phyloP scores from a whole-genome alignment of 805 yeast species.

The Myxozyma nipponensis region DNA sequence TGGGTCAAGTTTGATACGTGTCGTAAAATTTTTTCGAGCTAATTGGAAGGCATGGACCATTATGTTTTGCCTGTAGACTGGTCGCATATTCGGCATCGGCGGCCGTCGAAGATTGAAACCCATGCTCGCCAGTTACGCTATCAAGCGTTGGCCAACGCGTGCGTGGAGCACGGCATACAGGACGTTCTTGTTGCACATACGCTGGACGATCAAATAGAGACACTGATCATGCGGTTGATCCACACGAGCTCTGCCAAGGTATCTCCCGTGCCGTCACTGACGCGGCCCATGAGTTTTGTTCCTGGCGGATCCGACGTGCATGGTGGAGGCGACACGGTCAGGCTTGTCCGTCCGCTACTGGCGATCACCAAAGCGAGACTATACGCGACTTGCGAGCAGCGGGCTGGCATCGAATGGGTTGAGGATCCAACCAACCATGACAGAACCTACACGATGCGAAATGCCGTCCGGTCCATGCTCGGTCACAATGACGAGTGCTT shows the following conservation, averaged over 20 bases:
- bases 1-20: no score
- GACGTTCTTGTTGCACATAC: conserved; percentile 64
- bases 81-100: background rate
- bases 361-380: conserved; percentile 45
- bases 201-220: conserved; percentile 68
- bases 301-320: conserved; percentile 7
- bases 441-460: conserved; percentile 53
- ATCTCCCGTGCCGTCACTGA: conserved; percentile 58
- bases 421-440: conserved; percentile 66
- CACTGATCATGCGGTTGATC: conserved; percentile 53
- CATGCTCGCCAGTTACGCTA: conserved; percentile 58
- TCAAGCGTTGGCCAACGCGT: conserved; percentile 42
- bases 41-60: conserved; percentile 4
- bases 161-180: conserved; percentile 38
- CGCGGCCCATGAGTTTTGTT: conserved; percentile 31
- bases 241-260: conserved; percentile 43
- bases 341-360: conserved; percentile 53
- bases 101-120: background rate
- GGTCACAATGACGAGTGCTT: conserved; percentile 17
- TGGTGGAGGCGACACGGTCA: conserved; percentile 26
- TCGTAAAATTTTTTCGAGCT: conserved; percentile 6
- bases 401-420: conserved; percentile 51
- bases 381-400: conserved; percentile 43
- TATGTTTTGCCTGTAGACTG: conserved; percentile 1
- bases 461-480: conserved; percentile 45